phyloP scores from a whole-genome alignment of 2,329 filamentous ascomycete species.

The Arthrobotrys sphaeroides region DNA sequence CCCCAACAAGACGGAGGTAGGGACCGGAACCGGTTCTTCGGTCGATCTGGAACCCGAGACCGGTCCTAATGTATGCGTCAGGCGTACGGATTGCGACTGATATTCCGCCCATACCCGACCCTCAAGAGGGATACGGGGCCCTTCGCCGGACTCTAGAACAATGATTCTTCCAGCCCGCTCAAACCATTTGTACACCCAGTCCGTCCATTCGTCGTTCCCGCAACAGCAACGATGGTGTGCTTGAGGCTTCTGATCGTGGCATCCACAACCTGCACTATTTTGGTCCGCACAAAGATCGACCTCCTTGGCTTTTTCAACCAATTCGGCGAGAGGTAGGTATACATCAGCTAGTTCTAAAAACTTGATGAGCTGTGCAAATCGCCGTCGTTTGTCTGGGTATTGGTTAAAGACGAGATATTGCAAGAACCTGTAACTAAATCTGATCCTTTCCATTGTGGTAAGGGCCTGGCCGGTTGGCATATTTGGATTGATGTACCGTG shows the following conservation, averaged over 20 bases:
- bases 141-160: conserved; percentile 3
- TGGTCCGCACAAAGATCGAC: not conserved
- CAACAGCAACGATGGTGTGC: not conserved
- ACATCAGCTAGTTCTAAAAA: not conserved
- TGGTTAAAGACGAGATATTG: not conserved
- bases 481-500: not conserved
- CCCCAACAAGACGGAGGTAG: not conserved
- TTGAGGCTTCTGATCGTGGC: conserved; percentile 4
- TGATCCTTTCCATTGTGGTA: not conserved
- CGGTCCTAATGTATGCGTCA: not conserved
- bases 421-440: conserved; percentile 1
- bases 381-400: not conserved
- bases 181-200: conserved; percentile 7
- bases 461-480: conserved; percentile 3
- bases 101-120: conserved; percentile 5
- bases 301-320: not conserved
- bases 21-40: not conserved
- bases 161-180: not conserved
- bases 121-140: not conserved
- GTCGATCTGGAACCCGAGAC: not conserved
- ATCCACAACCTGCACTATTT: not conserved
- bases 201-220: not conserved
- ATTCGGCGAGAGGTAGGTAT: not conserved
- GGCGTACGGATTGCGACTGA: not conserved
- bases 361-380: not conserved